phyloP scores from a whole-genome alignment of 1,284 basidiomycete species.

The Rhodotorula glutinis region DNA sequence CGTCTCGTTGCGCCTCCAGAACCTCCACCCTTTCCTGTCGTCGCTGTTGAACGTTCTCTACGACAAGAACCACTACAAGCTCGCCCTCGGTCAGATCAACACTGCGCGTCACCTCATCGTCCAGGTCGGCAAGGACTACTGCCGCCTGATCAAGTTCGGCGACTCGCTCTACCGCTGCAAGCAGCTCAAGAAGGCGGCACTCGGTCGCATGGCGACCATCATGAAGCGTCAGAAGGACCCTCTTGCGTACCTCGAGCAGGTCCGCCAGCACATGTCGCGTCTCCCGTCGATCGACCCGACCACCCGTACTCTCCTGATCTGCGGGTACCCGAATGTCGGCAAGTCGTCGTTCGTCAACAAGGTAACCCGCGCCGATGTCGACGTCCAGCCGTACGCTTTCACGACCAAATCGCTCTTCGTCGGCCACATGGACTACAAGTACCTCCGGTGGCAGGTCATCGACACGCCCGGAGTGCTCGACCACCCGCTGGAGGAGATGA shows the following conservation, averaged over 20 bases:
- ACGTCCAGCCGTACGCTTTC: conserved; percentile 96
- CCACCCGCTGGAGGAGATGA: conserved; percentile 96
- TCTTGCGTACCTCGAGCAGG: conserved; percentile 92
- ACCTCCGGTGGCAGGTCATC: conserved; percentile 95
- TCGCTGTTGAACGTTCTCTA: conserved; percentile 94
- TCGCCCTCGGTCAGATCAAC: conserved; percentile 88
- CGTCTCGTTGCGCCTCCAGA: conserved; percentile 53
- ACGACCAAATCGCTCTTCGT: conserved; percentile 96
- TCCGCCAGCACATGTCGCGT: conserved; percentile 94
- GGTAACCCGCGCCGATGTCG: conserved; percentile 92
- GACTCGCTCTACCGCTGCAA: conserved; percentile 95
- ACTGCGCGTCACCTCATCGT: conserved; percentile 91
- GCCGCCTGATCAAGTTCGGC: conserved; percentile 89
- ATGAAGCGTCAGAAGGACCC: conserved; percentile 97
- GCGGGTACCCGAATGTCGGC: conserved; percentile 95
- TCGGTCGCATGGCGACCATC: conserved; percentile 95
- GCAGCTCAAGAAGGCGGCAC: conserved; percentile 88
- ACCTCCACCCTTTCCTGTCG: conserved; percentile 89
- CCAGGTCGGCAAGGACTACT: conserved; percentile 92
- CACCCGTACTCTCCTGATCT: conserved; percentile 91
- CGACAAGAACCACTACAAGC: conserved; percentile 98
- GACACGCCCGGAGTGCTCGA: conserved; percentile 87
- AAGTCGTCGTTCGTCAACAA: conserved; percentile 98
- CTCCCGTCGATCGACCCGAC: conserved; percentile 92
- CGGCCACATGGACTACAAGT: conserved; percentile 95